phyloP scores from a whole-genome alignment of 768 basidiomycete genomes.

The Floccularia luteovirens region DNA sequence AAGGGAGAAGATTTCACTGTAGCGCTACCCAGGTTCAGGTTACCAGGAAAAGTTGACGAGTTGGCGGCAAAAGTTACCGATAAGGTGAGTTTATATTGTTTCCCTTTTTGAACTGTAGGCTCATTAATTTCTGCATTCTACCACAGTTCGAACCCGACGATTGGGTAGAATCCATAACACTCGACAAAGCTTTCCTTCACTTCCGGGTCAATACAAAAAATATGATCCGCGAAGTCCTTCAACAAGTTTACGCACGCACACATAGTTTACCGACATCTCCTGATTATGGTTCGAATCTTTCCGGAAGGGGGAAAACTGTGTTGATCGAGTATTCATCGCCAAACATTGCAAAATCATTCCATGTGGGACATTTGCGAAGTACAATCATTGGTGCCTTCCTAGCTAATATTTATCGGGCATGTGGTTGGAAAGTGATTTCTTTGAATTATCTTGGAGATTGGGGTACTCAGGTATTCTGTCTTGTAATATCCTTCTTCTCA shows the following conservation, averaged over 20 bases:
- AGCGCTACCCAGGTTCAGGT: constrained; percentile 84
- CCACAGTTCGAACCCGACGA: constrained; percentile 90
- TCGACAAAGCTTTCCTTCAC: constrained; percentile 76
- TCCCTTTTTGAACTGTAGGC: no score
- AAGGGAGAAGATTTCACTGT: constrained; percentile 93
- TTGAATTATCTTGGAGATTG: constrained; percentile 98
- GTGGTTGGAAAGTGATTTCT: constrained; percentile 87
- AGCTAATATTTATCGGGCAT: constrained; percentile 82
- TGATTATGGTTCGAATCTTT: constrained; percentile 74
- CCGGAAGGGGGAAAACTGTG: constrained; percentile 75
- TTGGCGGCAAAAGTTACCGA: constrained; percentile 68
- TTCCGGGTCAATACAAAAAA: constrained; percentile 65
- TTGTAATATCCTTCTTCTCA: not conserved
- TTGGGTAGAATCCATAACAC: constrained; percentile 61
- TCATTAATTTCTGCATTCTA: no score
- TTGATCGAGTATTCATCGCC: constrained; percentile 93
- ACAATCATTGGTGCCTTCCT: constrained; percentile 99
- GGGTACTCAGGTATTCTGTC: constrained; percentile 80
- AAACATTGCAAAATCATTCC: constrained; percentile 98
- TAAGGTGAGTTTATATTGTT: constrained; percentile 46
- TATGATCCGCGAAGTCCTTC: constrained; percentile 59
- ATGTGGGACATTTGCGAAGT: constrained; percentile 92
- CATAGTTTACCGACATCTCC: constrained; percentile 42
- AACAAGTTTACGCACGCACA: constrained; percentile 69
- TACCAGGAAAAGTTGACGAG: constrained; percentile 78